A percentile compares a stretch with the other conserved stretches of the same genome.
phyloP scores from a whole-genome alignment of 2,329 filamentous ascomycete genomes.

The Monosporascus cannonballus region DNA sequence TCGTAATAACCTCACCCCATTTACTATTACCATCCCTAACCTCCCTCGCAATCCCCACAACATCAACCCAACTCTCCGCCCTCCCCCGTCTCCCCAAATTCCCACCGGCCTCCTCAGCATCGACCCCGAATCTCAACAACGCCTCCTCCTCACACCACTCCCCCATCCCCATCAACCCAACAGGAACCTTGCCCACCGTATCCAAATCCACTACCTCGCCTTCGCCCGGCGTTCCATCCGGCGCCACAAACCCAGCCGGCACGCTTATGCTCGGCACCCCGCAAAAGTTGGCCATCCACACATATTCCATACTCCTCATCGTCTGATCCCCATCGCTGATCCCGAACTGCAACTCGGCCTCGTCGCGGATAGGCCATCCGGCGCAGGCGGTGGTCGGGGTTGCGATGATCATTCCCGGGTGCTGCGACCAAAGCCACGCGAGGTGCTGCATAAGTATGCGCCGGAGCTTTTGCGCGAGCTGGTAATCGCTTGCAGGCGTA shows the following conservation, averaged over 20 bases:
- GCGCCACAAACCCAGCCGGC: slow-evolving; percentile 38
- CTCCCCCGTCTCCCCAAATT: background rate
- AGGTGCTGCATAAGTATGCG: slow-evolving; percentile 66
- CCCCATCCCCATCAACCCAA: slow-evolving; percentile 49
- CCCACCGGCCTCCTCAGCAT: slow-evolving; percentile 30
- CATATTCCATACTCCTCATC: slow-evolving; percentile 41
- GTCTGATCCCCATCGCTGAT: slow-evolving; percentile 42
- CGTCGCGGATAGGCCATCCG: slow-evolving; percentile 35
- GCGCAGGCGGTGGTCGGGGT: slow-evolving; percentile 58
- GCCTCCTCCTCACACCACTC: slow-evolving; percentile 48
- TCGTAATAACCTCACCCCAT: no score
- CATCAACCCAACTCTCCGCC: background rate
- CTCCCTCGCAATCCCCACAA: background rate
- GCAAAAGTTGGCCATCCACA: slow-evolving; percentile 46
- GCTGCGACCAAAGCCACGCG: slow-evolving; percentile 53
- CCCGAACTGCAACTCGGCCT: slow-evolving; percentile 32
- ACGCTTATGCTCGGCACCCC: slow-evolving; percentile 40
- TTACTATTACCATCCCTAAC: background rate
- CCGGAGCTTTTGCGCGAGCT: slow-evolving; percentile 65
- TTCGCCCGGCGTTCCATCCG: slow-evolving; percentile 25
- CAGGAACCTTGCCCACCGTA: slow-evolving; percentile 36
- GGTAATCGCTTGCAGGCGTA: slow-evolving; percentile 59
- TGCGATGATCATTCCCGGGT: slow-evolving; percentile 66
- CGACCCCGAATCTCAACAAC: slow-evolving; percentile 41
- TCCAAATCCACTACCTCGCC: slow-evolving; percentile 26